Percentiles rank a stretch among this genome's conserved stretches.
Conservation (phyloP, 768 basidiomycete species). For the Suillus spraguei region DNA sequence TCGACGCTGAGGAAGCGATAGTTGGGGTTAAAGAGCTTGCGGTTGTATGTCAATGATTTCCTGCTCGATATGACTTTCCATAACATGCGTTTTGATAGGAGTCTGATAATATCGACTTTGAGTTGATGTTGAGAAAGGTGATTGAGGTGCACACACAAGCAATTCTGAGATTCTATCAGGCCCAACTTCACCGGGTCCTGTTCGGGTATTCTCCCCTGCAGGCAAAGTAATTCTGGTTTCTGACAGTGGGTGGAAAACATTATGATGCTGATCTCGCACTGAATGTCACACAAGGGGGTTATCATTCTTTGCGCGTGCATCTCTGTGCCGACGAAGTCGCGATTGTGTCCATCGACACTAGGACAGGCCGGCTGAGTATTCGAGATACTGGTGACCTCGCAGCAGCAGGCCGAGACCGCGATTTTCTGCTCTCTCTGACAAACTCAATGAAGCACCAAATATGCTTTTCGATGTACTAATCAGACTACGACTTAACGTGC, state of each 20-base stretch:
- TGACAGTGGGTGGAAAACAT: conserved; percentile 48
- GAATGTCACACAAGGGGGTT: conserved; percentile 43
- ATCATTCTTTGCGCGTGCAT: conserved; percentile 63
- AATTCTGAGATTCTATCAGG: conserved; percentile 59
- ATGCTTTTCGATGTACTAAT: conserved; percentile 59
- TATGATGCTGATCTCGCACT: background rate
- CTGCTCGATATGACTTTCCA: background rate
- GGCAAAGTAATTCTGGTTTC: conserved; percentile 58
- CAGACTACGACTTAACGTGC: conserved; percentile 62
- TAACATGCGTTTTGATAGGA: conserved; percentile 41
- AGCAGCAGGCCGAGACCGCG: conserved; percentile 68
- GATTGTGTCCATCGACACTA: conserved; percentile 73
- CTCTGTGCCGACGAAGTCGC: conserved; percentile 79
- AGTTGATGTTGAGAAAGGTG: conserved; percentile 62
- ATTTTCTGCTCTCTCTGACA: conserved; percentile 58
- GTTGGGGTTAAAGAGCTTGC: conserved; percentile 45
- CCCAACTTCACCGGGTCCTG: conserved; percentile 52
- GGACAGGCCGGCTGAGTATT: conserved; percentile 78
- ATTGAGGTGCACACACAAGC: conserved; percentile 67
- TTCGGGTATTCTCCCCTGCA: conserved; percentile 60
- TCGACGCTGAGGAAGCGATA: conserved; percentile 50
- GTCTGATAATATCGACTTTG: conserved; percentile 72
- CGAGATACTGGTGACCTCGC: conserved; percentile 83
- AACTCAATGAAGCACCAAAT: conserved; percentile 70
- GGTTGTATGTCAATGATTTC: conserved; percentile 51